These are phyloP conservation scores for Diaporthe velutina DNA, from an alignment of 2,329 filamentous ascomycete species.

Conservation along the genomic window DNA sequence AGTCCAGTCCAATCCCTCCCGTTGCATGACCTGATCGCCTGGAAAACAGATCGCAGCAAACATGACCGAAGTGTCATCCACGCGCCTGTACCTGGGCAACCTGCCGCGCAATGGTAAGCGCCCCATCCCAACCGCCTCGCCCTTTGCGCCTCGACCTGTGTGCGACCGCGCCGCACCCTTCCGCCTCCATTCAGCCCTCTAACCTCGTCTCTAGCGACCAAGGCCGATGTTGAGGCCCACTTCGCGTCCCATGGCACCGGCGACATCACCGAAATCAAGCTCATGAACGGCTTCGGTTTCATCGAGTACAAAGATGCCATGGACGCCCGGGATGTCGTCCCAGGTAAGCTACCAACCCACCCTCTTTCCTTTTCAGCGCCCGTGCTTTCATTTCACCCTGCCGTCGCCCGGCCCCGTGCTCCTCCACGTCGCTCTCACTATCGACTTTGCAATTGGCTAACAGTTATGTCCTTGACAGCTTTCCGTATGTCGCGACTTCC, in stretches of 20 bases:
- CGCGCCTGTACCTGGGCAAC: constrained; percentile 97
- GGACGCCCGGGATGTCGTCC: constrained; percentile 98
- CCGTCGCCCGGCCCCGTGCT: constrained; percentile 41
- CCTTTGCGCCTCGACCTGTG: constrained; percentile 26
- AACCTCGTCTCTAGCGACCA: constrained; percentile 77
- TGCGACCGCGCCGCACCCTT: constrained; percentile 41
- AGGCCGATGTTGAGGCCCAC: constrained; percentile 95
- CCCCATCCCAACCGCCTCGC: constrained; percentile 32
- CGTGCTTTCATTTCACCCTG: constrained; percentile 35
- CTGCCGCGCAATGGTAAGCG: constrained; percentile 92
- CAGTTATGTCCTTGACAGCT: constrained; percentile 56
- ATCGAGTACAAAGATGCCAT: constrained; percentile 99
- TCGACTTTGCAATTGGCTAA: constrained; percentile 42
- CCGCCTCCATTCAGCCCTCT: constrained; percentile 16
- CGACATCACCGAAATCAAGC: constrained; percentile 98
- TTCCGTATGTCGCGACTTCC: constrained; percentile 68
- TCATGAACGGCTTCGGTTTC: constrained; percentile 99
- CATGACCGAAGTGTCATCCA: constrained; percentile 92
- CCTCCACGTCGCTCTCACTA: constrained; percentile 41
- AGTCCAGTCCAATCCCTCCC: constrained; percentile 16
- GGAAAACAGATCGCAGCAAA: constrained; percentile 48
- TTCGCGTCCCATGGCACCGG: constrained; percentile 96
- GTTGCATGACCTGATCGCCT: constrained; percentile 37
- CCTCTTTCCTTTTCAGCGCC: constrained; percentile 30
- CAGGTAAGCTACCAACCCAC: constrained; percentile 73